These are phyloP conservation scores for Kwoniella botswanensis DNA, from an alignment of 768 basidiomycete species.

Conservation along the genomic window DNA sequence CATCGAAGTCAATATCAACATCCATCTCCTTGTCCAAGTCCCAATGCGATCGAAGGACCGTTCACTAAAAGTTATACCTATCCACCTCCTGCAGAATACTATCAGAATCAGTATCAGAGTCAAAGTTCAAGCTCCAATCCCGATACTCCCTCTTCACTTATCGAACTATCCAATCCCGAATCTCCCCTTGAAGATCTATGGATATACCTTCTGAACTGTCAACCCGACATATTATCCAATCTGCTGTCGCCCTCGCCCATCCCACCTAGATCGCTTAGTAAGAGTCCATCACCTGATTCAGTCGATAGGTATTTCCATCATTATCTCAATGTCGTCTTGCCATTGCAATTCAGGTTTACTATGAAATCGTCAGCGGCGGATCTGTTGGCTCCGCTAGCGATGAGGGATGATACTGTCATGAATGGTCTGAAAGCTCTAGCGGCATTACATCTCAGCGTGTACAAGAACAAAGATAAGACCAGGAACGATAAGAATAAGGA, in stretches of 20 bases:
- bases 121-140: not conserved
- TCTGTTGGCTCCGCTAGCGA: not conserved
- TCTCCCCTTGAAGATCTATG: constrained; percentile 6
- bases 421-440: constrained; percentile 1
- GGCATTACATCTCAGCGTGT: constrained; percentile 1
- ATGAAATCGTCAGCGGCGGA: not conserved
- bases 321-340: constrained; percentile 4
- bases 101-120: not conserved
- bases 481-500: not conserved
- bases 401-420: not conserved
- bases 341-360: not conserved
- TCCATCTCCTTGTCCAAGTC: not conserved
- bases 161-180: not conserved
- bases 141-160: not conserved
- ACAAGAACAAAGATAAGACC: not conserved
- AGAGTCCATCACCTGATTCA: not conserved
- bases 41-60: too few species aligned
- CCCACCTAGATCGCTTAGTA: not conserved
- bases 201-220: constrained; percentile 4
- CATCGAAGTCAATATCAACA: not conserved
- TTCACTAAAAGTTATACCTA: not conserved
- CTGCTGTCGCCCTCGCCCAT: not conserved
- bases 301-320: constrained; percentile 1
- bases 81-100: not conserved
- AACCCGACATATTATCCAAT: constrained; percentile 1